phyloP scores from a whole-genome alignment of 75 land plant species.

The Gnetum montanum region DNA sequence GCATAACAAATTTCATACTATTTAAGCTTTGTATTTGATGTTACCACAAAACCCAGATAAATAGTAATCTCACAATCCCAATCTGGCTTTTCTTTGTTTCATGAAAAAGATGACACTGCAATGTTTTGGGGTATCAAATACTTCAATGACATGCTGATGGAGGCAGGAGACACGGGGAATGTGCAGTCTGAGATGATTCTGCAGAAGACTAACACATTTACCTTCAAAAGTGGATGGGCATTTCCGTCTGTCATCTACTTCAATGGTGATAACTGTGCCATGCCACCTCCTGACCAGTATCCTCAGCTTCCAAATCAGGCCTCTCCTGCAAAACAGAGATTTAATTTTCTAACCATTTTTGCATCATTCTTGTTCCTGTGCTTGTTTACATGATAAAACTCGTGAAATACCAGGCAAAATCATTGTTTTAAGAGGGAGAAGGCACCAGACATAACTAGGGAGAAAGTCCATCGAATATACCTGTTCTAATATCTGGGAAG shows the following conservation, averaged over 20 bases:
- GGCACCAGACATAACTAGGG: too few species aligned
- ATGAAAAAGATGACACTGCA: slow-evolving; percentile 55
- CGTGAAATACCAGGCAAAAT: too few species aligned
- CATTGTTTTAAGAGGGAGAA: too few species aligned
- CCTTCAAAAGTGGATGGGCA: slow-evolving; percentile 50
- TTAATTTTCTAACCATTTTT: too few species aligned
- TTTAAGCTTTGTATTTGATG: neutral
- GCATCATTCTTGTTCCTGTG: too few species aligned
- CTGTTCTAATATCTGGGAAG: too few species aligned
- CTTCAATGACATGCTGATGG: slow-evolving; percentile 53
- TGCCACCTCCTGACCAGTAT: slow-evolving; percentile 47
- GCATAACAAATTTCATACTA: neutral
- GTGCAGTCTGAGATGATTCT: slow-evolving; percentile 59
- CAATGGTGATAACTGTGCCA: slow-evolving; percentile 57
- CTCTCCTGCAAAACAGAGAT: too few species aligned
- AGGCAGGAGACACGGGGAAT: slow-evolving; percentile 47
- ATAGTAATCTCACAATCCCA: neutral
- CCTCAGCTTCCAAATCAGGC: slow-evolving; percentile 37
- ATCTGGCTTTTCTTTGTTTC: neutral
- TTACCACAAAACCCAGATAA: neutral
- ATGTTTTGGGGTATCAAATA: slow-evolving; percentile 63
- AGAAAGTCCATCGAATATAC: too few species aligned
- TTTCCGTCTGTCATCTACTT: slow-evolving; percentile 44
- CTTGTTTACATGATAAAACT: too few species aligned
- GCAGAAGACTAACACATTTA: slow-evolving; percentile 36